Evolutionary conservation across 2,329 filamentous ascomycete genomes (phyloP), one percentile per base, ranked within the genome.

Genomic region (Ophiocordyceps robertsii): DNA sequence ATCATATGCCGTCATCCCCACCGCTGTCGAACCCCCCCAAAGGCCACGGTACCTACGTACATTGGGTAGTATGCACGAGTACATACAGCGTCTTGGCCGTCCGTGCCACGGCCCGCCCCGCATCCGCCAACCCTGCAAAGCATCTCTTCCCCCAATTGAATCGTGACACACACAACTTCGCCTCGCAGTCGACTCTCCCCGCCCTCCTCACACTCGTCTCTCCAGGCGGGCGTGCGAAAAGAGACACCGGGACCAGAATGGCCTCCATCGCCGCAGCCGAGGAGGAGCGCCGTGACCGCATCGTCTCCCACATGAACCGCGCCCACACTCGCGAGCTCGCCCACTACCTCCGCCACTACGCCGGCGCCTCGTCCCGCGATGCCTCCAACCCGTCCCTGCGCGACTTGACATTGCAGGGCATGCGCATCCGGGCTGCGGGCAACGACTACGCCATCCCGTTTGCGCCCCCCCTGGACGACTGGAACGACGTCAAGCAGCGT

Each of bases 291-390:
- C 61, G 56, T 38, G 49, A 51, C 33, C 61, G 63, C 51, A 66
- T 67, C 59, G 75, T 90, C 56, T 69, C 69, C 30, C 89, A 95
- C 68, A 92, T 95, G 85, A 95, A 95, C 65, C 67, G 68, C 37
- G 83, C 90, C 61, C 90, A 95, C 64, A 67, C 72, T 41, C 72
- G 77, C 51, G 85, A 86, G 44, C 77, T 95, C 40, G 66, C 74
- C 44, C 73, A 82, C 56, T 94, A 89, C 62, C 75, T 93, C n/a
- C 79, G 79, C 49, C 75, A 87, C 60, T 87, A 79, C 66, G 69
- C 67, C 56, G 60, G 68, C 14, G 66, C 85, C 37, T 72, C 79
- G 14, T 55, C 70, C 8, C 60, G 64, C 46, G 43, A 43, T 13
- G 64, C 71, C 40, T 72, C 81, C 24, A 38, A 42, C 40, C 64